A percentile compares a stretch with the other conserved stretches of the same genome.
Evolutionary conservation across 768 basidiomycete species (phyloP).

Genomic region (Basidioascus undulatus): DNA sequence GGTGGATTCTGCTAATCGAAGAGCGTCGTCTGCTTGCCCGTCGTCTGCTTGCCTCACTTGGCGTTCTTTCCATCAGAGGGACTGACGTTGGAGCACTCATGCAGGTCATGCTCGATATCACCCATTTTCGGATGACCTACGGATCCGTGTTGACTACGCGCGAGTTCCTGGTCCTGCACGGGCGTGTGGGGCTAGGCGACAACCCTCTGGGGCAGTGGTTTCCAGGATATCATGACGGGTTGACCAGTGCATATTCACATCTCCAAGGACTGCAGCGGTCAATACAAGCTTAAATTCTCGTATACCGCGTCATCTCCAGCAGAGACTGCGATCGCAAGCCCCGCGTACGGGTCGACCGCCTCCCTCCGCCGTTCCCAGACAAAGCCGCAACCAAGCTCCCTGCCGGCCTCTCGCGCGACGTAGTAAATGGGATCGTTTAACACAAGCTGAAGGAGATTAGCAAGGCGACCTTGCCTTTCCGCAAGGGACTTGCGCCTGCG

Average conservation of each 20-base stretch:
- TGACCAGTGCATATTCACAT: neutral
- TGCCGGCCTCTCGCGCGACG: too few species aligned
- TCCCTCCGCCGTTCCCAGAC: neutral
- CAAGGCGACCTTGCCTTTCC: too few species aligned
- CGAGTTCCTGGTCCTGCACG: conserved; percentile 6
- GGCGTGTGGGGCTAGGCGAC: conserved; percentile 2
- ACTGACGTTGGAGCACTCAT: conserved; percentile 5
- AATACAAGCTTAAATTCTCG: too few species aligned
- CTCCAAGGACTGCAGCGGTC: too few species aligned
- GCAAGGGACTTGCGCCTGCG: too few species aligned
- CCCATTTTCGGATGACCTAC: conserved; percentile 1
- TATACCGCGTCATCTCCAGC: neutral
- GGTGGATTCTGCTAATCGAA: neutral
- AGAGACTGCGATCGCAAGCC: neutral
- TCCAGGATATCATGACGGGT: neutral
- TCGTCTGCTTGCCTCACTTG: neutral
- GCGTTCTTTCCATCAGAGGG: neutral
- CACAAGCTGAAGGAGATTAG: too few species aligned
- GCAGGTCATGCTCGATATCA: conserved; percentile 7
- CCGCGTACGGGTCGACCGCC: neutral
- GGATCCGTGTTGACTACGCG: conserved; percentile 2
- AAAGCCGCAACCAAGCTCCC: too few species aligned
- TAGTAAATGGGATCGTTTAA: too few species aligned
- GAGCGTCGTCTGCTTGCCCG: neutral
- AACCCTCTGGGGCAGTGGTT: neutral